Conservation (phyloP, 352 stramenopile genomes). For the Phytophthora macrochlamydospora region DNA sequence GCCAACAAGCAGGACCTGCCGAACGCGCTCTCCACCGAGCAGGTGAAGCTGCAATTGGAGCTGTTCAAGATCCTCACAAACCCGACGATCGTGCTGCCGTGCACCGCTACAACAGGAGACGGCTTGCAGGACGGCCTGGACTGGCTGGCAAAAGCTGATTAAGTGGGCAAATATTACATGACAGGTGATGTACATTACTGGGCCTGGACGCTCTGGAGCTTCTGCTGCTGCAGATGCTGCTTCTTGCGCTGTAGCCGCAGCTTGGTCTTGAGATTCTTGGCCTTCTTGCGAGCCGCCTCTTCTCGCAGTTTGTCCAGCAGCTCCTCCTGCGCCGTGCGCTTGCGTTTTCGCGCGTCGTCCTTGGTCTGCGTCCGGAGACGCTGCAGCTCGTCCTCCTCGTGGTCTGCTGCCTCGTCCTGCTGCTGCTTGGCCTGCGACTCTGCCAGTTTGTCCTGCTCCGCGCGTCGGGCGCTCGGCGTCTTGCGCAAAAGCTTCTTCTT, state of each 20-base stretch:
- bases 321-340: conserved; percentile 69
- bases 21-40: conserved; percentile 3
- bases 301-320: conserved; percentile 71
- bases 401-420: conserved; percentile 45
- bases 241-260: conserved; percentile 80
- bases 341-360: conserved; percentile 57
- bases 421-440: conserved; percentile 32
- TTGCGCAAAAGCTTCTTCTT: conserved; percentile 77
- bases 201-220: conserved; percentile 4
- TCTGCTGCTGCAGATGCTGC: conserved; percentile 39
- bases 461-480: conserved; percentile 28
- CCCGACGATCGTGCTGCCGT: conserved; percentile 17
- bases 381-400: conserved; percentile 69
- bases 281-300: conserved; percentile 66
- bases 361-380: conserved; percentile 32
- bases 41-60: conserved; percentile 14
- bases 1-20: conserved; percentile 36
- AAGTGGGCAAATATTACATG: not conserved
- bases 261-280: conserved; percentile 82
- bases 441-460: conserved; percentile 33
- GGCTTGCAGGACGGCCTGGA: conserved; percentile 30
- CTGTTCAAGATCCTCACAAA: conserved; percentile 14
- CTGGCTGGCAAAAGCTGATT: conserved; percentile 23
- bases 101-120: conserved; percentile 8
- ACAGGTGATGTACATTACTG: no score